phyloP scores from a whole-genome alignment of 441 rosid genomes.

The Jatropha podagrica region DNA sequence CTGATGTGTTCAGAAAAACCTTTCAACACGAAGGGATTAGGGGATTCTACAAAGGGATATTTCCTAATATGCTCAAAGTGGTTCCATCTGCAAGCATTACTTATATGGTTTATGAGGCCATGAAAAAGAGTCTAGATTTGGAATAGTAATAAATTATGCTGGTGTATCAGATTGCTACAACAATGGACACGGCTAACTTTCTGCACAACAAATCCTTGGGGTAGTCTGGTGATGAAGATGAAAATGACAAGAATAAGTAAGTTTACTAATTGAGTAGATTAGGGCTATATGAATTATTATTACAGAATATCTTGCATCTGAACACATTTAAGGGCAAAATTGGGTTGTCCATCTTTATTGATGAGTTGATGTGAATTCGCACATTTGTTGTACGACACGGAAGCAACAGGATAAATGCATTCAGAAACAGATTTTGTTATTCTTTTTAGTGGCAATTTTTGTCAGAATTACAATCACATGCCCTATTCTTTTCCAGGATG shows the following conservation, averaged over 20 bases:
- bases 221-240: slow-evolving; percentile 17
- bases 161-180: slow-evolving; percentile 14
- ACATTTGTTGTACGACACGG: slow-evolving; percentile 32
- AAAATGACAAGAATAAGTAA: slow-evolving; percentile 31
- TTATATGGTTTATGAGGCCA: slow-evolving; percentile 75
- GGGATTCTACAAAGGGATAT: slow-evolving; percentile 81
- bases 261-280: slow-evolving; percentile 26
- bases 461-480: background rate
- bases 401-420: slow-evolving; percentile 24
- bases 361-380: slow-evolving; percentile 20
- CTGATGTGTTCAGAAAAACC: slow-evolving; percentile 67
- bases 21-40: slow-evolving; percentile 58
- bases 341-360: slow-evolving; percentile 30
- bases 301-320: slow-evolving; percentile 20
- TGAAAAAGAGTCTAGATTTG: slow-evolving; percentile 71
- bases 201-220: slow-evolving; percentile 4
- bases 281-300: slow-evolving; percentile 25
- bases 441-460: slow-evolving; percentile 23
- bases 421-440: slow-evolving; percentile 26
- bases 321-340: slow-evolving; percentile 25
- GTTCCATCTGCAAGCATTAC: slow-evolving; percentile 87
- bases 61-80: slow-evolving; percentile 75
- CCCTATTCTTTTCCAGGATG: background rate
- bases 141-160: slow-evolving; percentile 26
- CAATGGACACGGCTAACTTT: slow-evolving; percentile 31